Percentiles rank a stretch among this genome's conserved stretches.
Evolutionary conservation across 2,329 filamentous ascomycete genomes (phyloP).

Genomic region (Talaromyces albobiverticillius): DNA sequence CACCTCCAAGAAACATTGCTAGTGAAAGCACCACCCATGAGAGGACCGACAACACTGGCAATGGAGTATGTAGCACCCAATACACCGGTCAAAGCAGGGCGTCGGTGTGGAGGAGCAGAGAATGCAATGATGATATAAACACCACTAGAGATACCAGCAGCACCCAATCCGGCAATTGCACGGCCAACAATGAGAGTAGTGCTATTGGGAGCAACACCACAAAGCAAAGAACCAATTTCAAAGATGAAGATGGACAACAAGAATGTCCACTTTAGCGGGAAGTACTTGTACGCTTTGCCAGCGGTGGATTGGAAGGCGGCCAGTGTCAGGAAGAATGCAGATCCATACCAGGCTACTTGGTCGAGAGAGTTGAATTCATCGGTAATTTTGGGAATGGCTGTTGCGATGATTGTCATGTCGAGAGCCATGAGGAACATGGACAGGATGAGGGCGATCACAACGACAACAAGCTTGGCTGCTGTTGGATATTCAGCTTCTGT

Average conservation of each 20-base stretch:
- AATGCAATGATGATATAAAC: slow-evolving; percentile 26
- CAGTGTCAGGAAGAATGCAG: slow-evolving; percentile 34
- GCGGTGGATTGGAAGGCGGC: slow-evolving; percentile 32
- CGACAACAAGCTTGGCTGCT: slow-evolving; percentile 11
- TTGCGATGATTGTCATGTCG: slow-evolving; percentile 30
- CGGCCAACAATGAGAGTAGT: slow-evolving; percentile 38
- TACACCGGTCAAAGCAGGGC: slow-evolving; percentile 35
- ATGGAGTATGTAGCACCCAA: slow-evolving; percentile 52
- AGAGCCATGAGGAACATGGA: slow-evolving; percentile 18
- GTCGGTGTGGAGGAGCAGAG: slow-evolving; percentile 11
- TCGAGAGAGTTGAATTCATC: slow-evolving; percentile 27
- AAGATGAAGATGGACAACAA: slow-evolving; percentile 39
- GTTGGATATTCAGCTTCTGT: slow-evolving; percentile 14
- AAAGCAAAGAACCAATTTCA: slow-evolving; percentile 39
- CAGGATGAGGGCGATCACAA: slow-evolving; percentile 15
- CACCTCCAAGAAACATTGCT: slow-evolving; percentile 46
- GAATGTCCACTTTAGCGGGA: slow-evolving; percentile 31
- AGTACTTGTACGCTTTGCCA: slow-evolving; percentile 32
- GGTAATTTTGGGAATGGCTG: slow-evolving; percentile 28
- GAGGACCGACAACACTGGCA: slow-evolving; percentile 47
- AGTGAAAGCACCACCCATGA: slow-evolving; percentile 46
- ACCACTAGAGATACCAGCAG: slow-evolving; percentile 31
- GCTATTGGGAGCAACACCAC: slow-evolving; percentile 34
- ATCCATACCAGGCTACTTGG: slow-evolving; percentile 36
- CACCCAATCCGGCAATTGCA: slow-evolving; percentile 34